Percentiles rank a stretch among this genome's conserved stretches.
Evolutionary conservation across 2,329 filamentous ascomycete species (phyloP).

Genomic region (Diaporthe australafricana): DNA sequence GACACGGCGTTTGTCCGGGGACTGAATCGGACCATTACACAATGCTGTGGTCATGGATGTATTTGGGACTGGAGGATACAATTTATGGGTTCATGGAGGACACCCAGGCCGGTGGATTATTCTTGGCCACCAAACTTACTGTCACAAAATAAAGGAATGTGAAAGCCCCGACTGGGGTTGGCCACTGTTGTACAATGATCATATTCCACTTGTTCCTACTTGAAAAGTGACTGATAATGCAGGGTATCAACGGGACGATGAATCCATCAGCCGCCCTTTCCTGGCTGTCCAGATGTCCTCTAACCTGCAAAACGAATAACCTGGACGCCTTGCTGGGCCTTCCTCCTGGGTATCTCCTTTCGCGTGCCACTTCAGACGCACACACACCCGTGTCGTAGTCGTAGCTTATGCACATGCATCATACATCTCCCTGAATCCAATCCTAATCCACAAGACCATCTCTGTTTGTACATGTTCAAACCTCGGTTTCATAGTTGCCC

Average conservation of each 20-base stretch:
- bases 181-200: background rate
- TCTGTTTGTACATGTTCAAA: conserved; percentile 12
- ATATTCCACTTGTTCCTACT: background rate
- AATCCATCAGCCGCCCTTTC: background rate
- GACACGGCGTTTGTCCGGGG: conserved; percentile 5
- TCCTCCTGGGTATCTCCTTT: conserved; percentile 20
- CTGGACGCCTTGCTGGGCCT: conserved; percentile 28
- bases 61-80: background rate
- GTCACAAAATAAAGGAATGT: background rate
- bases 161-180: background rate
- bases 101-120: background rate
- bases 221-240: background rate
- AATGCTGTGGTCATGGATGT: background rate
- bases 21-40: background rate
- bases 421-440: background rate
- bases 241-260: background rate
- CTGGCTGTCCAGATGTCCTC: background rate
- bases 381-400: background rate
- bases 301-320: background rate
- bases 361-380: background rate
- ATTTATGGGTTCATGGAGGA: conserved; percentile 5
- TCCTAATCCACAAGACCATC: background rate
- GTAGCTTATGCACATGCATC: background rate
- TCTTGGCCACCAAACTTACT: background rate
- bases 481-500: background rate